Evolutionary conservation across 192 early-diverging fungal genomes (phyloP), one percentile per base, ranked within the genome.

Genomic region (Umbelopsis ramanniana): DNA sequence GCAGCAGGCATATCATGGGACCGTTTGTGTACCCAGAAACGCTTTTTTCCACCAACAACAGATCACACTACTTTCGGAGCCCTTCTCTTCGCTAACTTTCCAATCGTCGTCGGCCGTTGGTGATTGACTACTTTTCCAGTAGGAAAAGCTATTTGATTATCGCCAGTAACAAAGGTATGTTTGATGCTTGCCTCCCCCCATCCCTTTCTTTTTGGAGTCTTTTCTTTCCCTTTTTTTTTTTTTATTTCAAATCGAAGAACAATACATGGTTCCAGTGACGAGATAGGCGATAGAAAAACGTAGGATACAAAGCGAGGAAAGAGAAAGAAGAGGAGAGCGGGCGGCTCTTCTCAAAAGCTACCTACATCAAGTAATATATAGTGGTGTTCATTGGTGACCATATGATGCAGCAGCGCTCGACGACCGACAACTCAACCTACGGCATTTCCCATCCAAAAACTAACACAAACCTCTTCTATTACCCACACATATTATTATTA

Each of bases 11-110:
- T 37, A 63, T 63, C 57, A 63, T 63, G 57, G 57, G 57, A 63
- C 33, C 57, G 33, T 37, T 63, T 63, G 57, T 63, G 57, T 63
- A 37, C 57, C 57, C 57, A 63, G 37, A 63, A 29, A 19, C 57
- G 57, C 57, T 63, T 37, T 63, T 60, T 63, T 63, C 57, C 57
- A 63, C 57, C 57, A 63, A 63, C 57, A 63, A 63, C 57, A 63
- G 57, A 63, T 63, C 57, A 63, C 57, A 63, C 57, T 63, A 63
- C 57, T 37, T 17, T 38, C 33, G 33, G 57, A 63, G 57, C 53
- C 29, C 53, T 43, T 43, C 40, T 43, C 11, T 43, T 43, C 6
- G 40, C 40, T 43, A 11, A 43, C 40, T 43, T 43, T 43, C 6
- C 40, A 43, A 43, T 43, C 40, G 40, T 11, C 40, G 40, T 43